phyloP scores from a whole-genome alignment of 352 stramenopile species.

The Globisporangium megalacanthum region DNA sequence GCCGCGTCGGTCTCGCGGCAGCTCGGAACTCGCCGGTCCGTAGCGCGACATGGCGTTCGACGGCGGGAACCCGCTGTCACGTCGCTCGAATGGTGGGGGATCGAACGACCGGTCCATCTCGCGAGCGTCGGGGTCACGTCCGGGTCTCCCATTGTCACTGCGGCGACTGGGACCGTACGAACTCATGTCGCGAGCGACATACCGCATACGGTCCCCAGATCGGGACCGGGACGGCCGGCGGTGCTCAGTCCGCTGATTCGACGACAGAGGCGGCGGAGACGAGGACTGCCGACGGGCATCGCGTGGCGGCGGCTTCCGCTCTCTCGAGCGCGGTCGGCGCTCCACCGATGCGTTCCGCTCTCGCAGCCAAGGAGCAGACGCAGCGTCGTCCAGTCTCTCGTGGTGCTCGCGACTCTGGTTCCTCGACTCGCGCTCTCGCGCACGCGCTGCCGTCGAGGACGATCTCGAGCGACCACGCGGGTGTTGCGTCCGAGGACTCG shows the following conservation, averaged over 20 bases:
- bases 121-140: background rate
- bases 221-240: conserved; percentile 9
- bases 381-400: background rate
- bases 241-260: conserved; percentile 1
- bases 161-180: conserved; percentile 6
- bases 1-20: background rate
- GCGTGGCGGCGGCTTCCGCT: background rate
- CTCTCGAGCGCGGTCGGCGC: conserved; percentile 2
- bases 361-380: background rate
- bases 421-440: no score
- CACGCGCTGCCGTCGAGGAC: background rate
- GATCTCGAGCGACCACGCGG: conserved; percentile 6
- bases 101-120: conserved; percentile 7
- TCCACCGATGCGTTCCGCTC: background rate
- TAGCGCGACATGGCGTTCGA: conserved; percentile 13
- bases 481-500: conserved; percentile 13
- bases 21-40: conserved; percentile 3
- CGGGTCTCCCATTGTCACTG: background rate
- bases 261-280: background rate
- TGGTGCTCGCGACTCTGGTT: background rate
- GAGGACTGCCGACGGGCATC: background rate
- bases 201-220: conserved; percentile 9
- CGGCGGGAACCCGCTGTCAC: conserved; percentile 1
- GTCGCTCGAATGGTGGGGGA: conserved; percentile 8
- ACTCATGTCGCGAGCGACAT: conserved; percentile 3